These are phyloP conservation scores for Cercospora sp. DNA, from an alignment of 2,329 filamentous ascomycete species.

Conservation along the genomic window DNA sequence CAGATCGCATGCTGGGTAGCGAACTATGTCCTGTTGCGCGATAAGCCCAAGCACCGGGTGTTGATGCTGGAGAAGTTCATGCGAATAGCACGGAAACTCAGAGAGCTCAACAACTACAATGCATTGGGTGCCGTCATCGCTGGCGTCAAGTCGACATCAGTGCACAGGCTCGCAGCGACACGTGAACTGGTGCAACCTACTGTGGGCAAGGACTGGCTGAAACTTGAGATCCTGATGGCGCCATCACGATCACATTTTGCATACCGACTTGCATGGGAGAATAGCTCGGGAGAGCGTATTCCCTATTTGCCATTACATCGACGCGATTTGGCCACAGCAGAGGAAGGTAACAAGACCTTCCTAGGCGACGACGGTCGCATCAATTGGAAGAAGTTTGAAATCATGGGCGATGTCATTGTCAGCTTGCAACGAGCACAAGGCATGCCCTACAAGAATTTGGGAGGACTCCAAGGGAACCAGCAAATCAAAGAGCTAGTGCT, in stretches of 20 bases:
- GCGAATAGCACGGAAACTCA: slow-evolving; percentile 78
- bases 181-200: slow-evolving; percentile 70
- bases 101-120: slow-evolving; percentile 96
- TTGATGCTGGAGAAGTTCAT: slow-evolving; percentile 95
- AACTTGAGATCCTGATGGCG: slow-evolving; percentile 88
- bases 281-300: slow-evolving; percentile 84
- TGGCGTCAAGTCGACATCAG: slow-evolving; percentile 83
- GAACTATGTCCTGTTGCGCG: slow-evolving; percentile 69
- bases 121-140: slow-evolving; percentile 90
- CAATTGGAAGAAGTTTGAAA: slow-evolving; percentile 98
- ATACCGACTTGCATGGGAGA: slow-evolving; percentile 97
- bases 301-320: slow-evolving; percentile 90
- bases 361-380: slow-evolving; percentile 67
- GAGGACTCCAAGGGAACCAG: slow-evolving; percentile 59
- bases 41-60: slow-evolving; percentile 94
- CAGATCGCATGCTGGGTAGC: slow-evolving; percentile 59
- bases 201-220: slow-evolving; percentile 80
- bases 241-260: slow-evolving; percentile 90
- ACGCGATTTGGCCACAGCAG: slow-evolving; percentile 85
- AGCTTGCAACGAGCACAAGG: slow-evolving; percentile 91
- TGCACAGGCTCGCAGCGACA: slow-evolving; percentile 81
- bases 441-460: slow-evolving; percentile 72
- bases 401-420: slow-evolving; percentile 87
- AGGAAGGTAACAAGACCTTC: slow-evolving; percentile 89
- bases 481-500: slow-evolving; percentile 73